A percentile compares a stretch with the other conserved stretches of the same genome.
phyloP scores from a whole-genome alignment of 108 stramenopile genomes.

The Stephanodiscus triporus region DNA sequence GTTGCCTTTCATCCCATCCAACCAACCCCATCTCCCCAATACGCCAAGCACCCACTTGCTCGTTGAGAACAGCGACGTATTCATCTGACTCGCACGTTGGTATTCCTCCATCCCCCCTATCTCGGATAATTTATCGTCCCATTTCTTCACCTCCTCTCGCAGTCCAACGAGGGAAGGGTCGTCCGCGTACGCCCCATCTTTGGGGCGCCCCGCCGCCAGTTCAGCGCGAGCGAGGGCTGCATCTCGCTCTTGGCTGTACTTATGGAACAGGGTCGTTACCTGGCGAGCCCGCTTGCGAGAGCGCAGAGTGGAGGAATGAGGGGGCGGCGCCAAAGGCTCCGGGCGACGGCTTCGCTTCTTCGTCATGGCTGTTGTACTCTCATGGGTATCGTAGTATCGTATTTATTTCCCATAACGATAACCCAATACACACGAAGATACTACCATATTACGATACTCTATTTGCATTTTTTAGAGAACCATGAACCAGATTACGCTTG shows the following conservation, averaged over 20 bases:
- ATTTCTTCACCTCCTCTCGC: conserved; percentile 38
- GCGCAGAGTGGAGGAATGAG: conserved; percentile 37
- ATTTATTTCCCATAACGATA: too few species aligned
- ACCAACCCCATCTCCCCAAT: conserved; percentile 74
- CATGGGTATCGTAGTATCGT: too few species aligned
- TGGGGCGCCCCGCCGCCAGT: not conserved
- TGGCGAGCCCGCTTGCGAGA: conserved; percentile 80
- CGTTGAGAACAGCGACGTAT: conserved; percentile 83
- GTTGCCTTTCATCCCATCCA: conserved; percentile 60
- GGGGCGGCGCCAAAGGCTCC: conserved; percentile 43
- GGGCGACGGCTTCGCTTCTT: conserved; percentile 47
- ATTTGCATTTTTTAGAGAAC: too few species aligned
- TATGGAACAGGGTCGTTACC: conserved; percentile 85
- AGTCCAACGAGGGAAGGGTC: conserved; percentile 13
- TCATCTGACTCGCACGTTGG: conserved; percentile 87
- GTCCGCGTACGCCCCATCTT: not conserved
- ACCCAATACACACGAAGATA: too few species aligned
- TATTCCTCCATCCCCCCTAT: conserved; percentile 78
- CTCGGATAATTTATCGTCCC: conserved; percentile 60
- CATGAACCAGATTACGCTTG: too few species aligned
- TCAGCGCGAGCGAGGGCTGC: conserved; percentile 46
- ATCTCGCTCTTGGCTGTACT: conserved; percentile 69
- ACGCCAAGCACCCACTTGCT: conserved; percentile 84
- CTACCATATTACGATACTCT: too few species aligned
- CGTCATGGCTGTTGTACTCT: conserved; percentile 6